These are phyloP conservation scores for Aquilaria malaccensis DNA, from an alignment of 345 rosid species.

Conservation along the genomic window DNA sequence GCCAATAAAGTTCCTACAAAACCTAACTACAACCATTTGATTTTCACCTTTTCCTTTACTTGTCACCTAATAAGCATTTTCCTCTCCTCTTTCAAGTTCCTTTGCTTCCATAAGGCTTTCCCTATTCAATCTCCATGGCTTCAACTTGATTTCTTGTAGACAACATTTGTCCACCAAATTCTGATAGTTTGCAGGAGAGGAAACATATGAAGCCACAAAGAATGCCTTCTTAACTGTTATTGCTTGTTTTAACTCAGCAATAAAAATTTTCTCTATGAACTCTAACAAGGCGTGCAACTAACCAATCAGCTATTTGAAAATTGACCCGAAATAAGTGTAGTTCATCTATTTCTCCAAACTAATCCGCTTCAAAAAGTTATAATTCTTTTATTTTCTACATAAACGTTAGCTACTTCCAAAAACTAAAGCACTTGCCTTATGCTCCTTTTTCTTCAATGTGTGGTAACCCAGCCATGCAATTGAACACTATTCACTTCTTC, in stretches of 20 bases:
- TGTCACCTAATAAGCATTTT: constrained; percentile 20
- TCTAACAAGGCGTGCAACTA: constrained; percentile 25
- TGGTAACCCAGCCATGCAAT: constrained; percentile 17
- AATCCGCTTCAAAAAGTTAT: constrained; percentile 23
- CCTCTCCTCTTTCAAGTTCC: constrained; percentile 26
- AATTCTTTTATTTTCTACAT: constrained; percentile 8
- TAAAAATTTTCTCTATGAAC: constrained; percentile 27
- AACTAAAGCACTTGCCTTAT: constrained; percentile 15
- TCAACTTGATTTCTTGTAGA: constrained; percentile 17
- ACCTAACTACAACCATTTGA: constrained; percentile 21
- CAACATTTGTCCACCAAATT: constrained; percentile 7
- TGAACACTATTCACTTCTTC: constrained; percentile 25
- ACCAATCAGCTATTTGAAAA: constrained; percentile 17
- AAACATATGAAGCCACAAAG: constrained; percentile 27
- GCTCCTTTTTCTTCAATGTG: constrained; percentile 26
- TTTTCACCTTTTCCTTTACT: constrained; percentile 15
- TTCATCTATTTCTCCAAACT: constrained; percentile 15
- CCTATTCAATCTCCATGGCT: constrained; percentile 18
- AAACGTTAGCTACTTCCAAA: constrained; percentile 11
- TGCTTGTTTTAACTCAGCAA: constrained; percentile 26
- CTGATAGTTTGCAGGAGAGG: constrained; percentile 4
- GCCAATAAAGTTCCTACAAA: constrained; percentile 25
- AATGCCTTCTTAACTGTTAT: constrained; percentile 33
- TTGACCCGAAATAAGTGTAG: constrained; percentile 10
- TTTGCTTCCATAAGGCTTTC: constrained; percentile 21